Evolutionary conservation across 2,329 filamentous ascomycete genomes (phyloP).

Genomic region (Talaromyces sp.): DNA sequence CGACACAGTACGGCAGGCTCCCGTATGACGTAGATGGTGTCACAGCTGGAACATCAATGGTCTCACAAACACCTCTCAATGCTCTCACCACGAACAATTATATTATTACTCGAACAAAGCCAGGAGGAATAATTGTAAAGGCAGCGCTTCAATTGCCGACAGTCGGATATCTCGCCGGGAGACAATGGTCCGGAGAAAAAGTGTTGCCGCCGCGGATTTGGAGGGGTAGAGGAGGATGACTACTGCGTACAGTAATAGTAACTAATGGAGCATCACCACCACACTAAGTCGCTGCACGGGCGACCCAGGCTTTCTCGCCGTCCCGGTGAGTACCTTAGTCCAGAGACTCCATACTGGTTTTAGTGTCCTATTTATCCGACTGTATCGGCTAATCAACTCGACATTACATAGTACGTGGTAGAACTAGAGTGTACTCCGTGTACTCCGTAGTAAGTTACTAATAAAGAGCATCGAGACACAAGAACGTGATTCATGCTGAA

Average conservation of each 20-base stretch:
- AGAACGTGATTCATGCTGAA: neutral
- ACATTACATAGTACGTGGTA: no score
- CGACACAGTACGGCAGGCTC: neutral
- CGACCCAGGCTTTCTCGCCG: neutral
- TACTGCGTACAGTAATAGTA: neutral
- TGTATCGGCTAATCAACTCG: neutral
- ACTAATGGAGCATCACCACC: neutral
- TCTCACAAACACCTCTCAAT: neutral
- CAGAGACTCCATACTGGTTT: neutral
- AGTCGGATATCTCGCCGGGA: constrained; percentile 10
- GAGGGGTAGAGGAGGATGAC: constrained; percentile 7
- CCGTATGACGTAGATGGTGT: neutral
- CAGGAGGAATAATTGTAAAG: neutral
- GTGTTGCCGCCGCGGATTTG: neutral
- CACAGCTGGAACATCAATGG: neutral
- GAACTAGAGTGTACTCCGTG: neutral
- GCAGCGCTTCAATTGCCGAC: neutral
- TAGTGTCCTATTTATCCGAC: neutral
- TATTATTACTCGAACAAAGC: neutral
- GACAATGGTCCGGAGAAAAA: constrained; percentile 17
- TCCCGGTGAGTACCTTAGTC: neutral
- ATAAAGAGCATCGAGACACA: neutral
- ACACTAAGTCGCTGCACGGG: neutral
- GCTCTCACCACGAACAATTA: no score
- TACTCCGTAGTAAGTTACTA: neutral